Conservation (phyloP, 2,329 filamentous ascomycete species). For the Arthrocladium fulminans region DNA sequence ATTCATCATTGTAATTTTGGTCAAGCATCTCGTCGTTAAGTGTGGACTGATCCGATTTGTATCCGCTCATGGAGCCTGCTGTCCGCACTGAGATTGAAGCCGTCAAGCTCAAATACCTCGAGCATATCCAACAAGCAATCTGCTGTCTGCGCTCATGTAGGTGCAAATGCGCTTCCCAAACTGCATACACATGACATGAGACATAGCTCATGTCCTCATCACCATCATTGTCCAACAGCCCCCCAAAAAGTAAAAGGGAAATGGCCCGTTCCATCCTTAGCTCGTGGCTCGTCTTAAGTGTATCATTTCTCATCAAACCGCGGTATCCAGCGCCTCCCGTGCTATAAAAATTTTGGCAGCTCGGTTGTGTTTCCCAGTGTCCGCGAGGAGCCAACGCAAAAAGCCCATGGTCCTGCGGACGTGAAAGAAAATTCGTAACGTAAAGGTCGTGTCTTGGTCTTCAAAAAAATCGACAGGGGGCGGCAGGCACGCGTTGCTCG, state of each 20-base stretch:
- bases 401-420: neutral
- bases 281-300: neutral
- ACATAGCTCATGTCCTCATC: neutral
- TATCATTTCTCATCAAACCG: slow-evolving; percentile 4
- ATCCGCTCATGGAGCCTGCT: neutral
- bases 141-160: neutral
- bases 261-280: slow-evolving; percentile 2
- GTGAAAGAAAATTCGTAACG: slow-evolving; percentile 22
- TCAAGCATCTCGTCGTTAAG: slow-evolving; percentile 5
- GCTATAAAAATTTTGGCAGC: neutral
- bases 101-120: neutral
- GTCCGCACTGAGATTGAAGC: neutral
- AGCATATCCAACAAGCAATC: neutral
- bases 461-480: slow-evolving; percentile 1
- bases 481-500: slow-evolving; percentile 5
- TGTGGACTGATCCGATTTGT: slow-evolving; percentile 5
- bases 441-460: slow-evolving; percentile 20
- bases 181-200: neutral
- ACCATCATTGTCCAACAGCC: neutral
- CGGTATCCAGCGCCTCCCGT: slow-evolving; percentile 4
- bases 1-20: slow-evolving; percentile 8
- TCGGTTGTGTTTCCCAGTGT: neutral
- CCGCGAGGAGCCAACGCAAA: neutral
- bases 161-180: neutral
- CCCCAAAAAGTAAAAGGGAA: neutral